These are phyloP conservation scores for Globisporangium ultimum DNA, from an alignment of 352 stramenopile genomes.

Conservation along the genomic window DNA sequence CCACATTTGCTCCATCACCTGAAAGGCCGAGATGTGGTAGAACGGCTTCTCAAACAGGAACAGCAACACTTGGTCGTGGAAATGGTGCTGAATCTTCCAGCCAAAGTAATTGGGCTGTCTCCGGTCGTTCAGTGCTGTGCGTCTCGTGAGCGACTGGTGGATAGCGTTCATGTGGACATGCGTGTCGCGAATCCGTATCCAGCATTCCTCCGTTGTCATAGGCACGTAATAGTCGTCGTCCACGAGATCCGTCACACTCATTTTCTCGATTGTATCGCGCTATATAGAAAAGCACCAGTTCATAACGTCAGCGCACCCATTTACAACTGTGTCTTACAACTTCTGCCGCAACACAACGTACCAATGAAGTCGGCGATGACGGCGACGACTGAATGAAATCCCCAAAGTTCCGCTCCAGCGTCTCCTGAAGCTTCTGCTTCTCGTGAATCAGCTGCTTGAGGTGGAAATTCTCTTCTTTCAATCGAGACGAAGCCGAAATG, in stretches of 20 bases:
- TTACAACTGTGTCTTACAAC: not conserved
- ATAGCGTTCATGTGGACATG: conserved; percentile 13
- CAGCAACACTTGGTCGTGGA: conserved; percentile 35
- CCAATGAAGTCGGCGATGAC: not conserved
- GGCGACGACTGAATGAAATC: conserved; percentile 15
- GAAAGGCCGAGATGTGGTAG: conserved; percentile 24
- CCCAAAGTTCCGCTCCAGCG: conserved; percentile 24
- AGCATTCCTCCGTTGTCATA: conserved; percentile 16
- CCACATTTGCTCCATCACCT: conserved; percentile 44
- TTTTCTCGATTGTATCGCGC: not conserved
- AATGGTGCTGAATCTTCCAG: conserved; percentile 28
- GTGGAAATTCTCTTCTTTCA: conserved; percentile 25
- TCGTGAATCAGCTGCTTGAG: conserved; percentile 28
- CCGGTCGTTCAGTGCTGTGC: not conserved
- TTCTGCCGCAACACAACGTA: not conserved
- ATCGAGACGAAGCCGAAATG: conserved; percentile 25
- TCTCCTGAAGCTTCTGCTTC: conserved; percentile 31
- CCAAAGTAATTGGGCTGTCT: conserved; percentile 20
- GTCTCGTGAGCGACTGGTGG: conserved; percentile 13
- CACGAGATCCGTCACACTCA: not conserved
- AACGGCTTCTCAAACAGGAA: conserved; percentile 51
- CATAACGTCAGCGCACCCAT: not conserved
- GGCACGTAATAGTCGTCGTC: conserved; percentile 3
- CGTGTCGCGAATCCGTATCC: conserved; percentile 18
- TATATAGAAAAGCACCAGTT: not conserved